Conservation (phyloP, 73 alveolate genomes). For the Uronychia setigera region DNA sequence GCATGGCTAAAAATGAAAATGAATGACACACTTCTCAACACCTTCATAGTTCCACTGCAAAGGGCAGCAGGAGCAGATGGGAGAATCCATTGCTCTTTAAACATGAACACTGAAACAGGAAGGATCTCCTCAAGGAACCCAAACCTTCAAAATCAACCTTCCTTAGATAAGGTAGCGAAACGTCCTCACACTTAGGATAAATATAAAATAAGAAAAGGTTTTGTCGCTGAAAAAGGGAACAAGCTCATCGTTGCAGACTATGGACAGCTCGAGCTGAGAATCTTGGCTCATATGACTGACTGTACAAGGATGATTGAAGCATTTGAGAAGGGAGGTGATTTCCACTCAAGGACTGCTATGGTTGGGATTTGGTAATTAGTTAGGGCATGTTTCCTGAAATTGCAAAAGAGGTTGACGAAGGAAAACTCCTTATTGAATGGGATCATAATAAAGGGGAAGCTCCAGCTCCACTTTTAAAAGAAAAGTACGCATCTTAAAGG, state of each 20-base stretch:
- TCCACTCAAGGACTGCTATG: conserved; percentile 76
- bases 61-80: conserved; percentile 68
- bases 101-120: conserved; percentile 96
- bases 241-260: conserved; percentile 95
- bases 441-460: conserved; percentile 85
- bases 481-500: conserved; percentile 83
- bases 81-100: conserved; percentile 84
- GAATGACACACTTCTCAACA: conserved; percentile 72
- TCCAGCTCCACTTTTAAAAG: conserved; percentile 89
- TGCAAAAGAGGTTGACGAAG: conserved; percentile 76
- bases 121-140: conserved; percentile 91
- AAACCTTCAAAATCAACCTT: conserved; percentile 91
- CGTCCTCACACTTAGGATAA: conserved; percentile 44
- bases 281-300: conserved; percentile 94
- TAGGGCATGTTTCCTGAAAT: conserved; percentile 90
- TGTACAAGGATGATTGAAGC: conserved; percentile 94
- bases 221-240: conserved; percentile 64
- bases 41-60: conserved; percentile 81
- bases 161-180: conserved; percentile 71
- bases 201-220: conserved; percentile 80
- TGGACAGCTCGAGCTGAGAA: conserved; percentile 94
- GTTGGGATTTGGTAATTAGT: conserved; percentile 17
- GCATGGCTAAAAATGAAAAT: conserved; percentile 64
- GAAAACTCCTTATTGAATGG: conserved; percentile 90
- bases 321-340: conserved; percentile 88